Evolutionary conservation across 2,329 filamentous ascomycete species (phyloP), one percentile per base, ranked within the genome.

Genomic region (Fusarium zealandicum): DNA sequence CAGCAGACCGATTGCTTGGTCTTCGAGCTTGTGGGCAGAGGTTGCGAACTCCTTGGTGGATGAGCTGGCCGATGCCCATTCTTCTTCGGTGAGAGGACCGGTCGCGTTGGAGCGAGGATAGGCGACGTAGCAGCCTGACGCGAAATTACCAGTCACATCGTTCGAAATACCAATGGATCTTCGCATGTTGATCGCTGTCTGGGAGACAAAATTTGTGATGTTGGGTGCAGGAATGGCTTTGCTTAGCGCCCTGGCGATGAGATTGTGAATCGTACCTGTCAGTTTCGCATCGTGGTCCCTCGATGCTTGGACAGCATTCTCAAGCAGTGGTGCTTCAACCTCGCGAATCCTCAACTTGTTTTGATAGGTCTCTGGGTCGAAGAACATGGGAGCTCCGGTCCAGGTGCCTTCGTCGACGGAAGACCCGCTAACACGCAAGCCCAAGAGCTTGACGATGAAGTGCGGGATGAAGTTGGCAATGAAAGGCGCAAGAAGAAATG

Each of bases 111-210:
- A 39, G 1, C 64, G 63, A 10, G 14, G 16, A 14, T 64, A 53
- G 2, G 32, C 10, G 5, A 56, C 30, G 28, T 65, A 68, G 9
- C 50, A 53, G 0, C 48, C 64, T 0, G 66, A 69, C 6, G 46
- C 61, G 6, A 54, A 49, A 6, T 58, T 43, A 0, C 57, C 66
- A 11, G 46, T 59, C 36, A 61, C 54, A 3, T 61, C 48, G 16
- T 57, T 35, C 3, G 66, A 41, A 22, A 62, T 47, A 2, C 66
- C 64, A 5, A 67, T 35, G 4, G 64, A 54, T 3, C 20, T 33
- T 2, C 66, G 59, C 64, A 69, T 60, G 31, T 68, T 69, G 10
- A 67, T 35, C 4, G 66, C 50, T 5, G 66, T 69, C 30, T 62
- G 61, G 3, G 55, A 52, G 7, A 65, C 54, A 11, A 69, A 69